Evolutionary conservation across 2,329 filamentous ascomycete genomes (phyloP).

Genomic region (Aspergillus eucalypticola): DNA sequence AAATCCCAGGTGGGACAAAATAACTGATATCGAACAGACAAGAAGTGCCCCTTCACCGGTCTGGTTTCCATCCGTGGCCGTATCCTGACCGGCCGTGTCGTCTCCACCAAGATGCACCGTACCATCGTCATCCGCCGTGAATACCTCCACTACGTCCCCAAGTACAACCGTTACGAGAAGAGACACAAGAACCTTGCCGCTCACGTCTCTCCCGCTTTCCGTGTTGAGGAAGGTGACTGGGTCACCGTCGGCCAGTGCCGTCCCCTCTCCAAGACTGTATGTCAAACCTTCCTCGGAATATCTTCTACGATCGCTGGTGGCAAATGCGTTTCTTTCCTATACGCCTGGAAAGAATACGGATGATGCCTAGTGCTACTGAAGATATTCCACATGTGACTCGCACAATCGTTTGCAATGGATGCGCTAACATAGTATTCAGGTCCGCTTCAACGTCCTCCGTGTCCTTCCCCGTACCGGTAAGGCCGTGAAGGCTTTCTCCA

Average conservation of each 20-base stretch:
- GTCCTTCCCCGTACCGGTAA: slow-evolving; percentile 97
- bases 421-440: slow-evolving; percentile 53
- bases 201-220: slow-evolving; percentile 99
- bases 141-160: slow-evolving; percentile 99
- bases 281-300: slow-evolving; percentile 41
- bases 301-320: background rate
- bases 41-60: slow-evolving; percentile 99
- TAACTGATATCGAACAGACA: slow-evolving; percentile 65
- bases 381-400: background rate
- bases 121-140: slow-evolving; percentile 99
- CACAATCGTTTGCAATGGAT: background rate
- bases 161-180: slow-evolving; percentile 99
- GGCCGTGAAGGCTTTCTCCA: slow-evolving; percentile 95
- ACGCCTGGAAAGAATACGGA: background rate
- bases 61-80: slow-evolving; percentile 99
- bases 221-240: slow-evolving; percentile 99
- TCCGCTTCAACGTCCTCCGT: slow-evolving; percentile 99
- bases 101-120: slow-evolving; percentile 99
- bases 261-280: slow-evolving; percentile 98
- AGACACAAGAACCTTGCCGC: slow-evolving; percentile 99
- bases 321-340: background rate
- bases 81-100: slow-evolving; percentile 98
- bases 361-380: background rate
- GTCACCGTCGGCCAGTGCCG: slow-evolving; percentile 99
- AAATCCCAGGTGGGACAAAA: slow-evolving; percentile 10